phyloP scores from a whole-genome alignment of 352 stramenopile species.

The Stramenopiles sp. region DNA sequence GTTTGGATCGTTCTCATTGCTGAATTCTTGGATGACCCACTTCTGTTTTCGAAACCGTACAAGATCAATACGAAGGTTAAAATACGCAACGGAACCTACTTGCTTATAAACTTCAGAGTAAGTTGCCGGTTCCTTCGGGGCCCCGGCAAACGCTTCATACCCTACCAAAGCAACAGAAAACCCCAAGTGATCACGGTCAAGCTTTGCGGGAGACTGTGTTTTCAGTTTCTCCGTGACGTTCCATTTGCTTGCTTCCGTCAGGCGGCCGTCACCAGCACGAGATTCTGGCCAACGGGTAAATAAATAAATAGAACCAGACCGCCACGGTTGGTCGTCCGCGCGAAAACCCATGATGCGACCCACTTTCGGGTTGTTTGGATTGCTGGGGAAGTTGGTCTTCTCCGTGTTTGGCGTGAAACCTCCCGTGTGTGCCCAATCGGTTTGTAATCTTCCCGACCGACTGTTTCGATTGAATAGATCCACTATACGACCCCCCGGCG shows the following conservation, averaged over 20 bases:
- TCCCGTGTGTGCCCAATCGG: neutral
- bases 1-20: neutral
- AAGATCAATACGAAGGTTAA: neutral
- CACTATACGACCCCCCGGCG: constrained; percentile 42
- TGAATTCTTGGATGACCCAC: neutral
- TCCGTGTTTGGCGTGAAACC: neutral
- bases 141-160: neutral
- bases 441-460: neutral
- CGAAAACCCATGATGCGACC: neutral
- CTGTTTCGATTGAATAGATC: constrained; percentile 45
- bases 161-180: neutral
- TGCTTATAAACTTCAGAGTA: neutral
- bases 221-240: neutral
- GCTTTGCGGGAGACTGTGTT: neutral
- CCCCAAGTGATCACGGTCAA: neutral
- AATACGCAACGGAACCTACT: neutral
- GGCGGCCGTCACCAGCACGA: neutral
- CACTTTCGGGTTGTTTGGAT: neutral
- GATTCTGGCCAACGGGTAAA: neutral
- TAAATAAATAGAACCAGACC: neutral
- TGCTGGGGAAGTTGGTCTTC: neutral
- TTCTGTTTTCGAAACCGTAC: neutral
- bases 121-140: neutral
- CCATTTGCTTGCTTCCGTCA: neutral
- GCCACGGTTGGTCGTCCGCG: neutral